Base-by-base conservation (phyloP, 2,329 filamentous ascomycete species). In the Cryphonectria nitschkei region DNA sequence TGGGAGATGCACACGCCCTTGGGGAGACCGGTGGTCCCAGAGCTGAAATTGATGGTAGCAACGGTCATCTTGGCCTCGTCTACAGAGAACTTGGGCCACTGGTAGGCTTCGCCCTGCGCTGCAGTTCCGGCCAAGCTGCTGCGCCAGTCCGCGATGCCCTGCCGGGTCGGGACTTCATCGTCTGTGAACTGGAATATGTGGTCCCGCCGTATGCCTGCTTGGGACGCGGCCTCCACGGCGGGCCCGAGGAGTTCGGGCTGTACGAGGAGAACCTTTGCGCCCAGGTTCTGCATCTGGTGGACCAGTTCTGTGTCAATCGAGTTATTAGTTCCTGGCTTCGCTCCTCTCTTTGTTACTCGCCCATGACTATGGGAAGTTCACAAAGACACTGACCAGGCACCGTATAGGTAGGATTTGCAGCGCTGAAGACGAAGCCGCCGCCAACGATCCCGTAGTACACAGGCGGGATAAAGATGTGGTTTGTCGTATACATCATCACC, bases 401-500 rank as follows among this genome's bases (percentile, higher is more conserved):
- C 1, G 84, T 87, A 73, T 86, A 88, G 13, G 80, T 79, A 19
- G 86, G 85, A 74, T 88, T 88, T 5, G 83, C 84, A 29, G 85
- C 86, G 67, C 83, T 88, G 77, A 89, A 89, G 32, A 85, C 81
- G 70, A 81, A 83, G 3, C 86, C 85, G 32, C 82, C 82, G 0
- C 86, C 87, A 1, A 87, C 83, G 54, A 86, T 83, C 2, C 85
- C 86, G 6, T 88, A 78, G 74, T 87, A 88, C 19, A 84, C 84
- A 4, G 84, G 84, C 0, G 86, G 86, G 1, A 88, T 82, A 73
- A 85, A 87, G 54, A 89, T 83, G 72, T 87, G 84, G 75, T 88
- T 89, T 2, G 84, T 82, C 0, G 84, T 84, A 74, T 84, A 86
- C 60, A 87, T 81, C 81, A 88, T 82, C 43, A 87, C 84, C 2